phyloP scores from a whole-genome alignment of 2,329 filamentous ascomycete species.

The Fusarium solani-melongenae region DNA sequence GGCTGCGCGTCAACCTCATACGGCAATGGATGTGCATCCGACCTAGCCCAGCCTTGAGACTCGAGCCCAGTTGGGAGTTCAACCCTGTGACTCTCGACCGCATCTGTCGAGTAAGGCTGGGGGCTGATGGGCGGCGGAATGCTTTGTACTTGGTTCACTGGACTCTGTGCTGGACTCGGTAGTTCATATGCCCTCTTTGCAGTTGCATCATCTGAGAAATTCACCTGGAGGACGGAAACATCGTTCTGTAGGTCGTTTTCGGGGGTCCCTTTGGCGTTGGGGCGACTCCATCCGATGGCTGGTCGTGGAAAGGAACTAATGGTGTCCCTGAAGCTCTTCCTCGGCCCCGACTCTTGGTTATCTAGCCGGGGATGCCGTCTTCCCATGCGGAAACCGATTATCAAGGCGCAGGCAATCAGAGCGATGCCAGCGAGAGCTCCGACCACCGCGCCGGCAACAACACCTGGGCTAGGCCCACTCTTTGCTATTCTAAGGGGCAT shows the following conservation, averaged over 20 bases:
- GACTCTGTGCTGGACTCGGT: neutral
- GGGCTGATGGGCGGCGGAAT: neutral
- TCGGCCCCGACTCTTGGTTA: neutral
- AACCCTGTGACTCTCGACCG: neutral
- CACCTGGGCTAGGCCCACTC: neutral
- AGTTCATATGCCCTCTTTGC: neutral
- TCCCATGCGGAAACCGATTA: neutral
- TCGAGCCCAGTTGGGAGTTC: neutral
- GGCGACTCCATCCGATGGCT: neutral
- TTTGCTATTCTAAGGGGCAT: no score
- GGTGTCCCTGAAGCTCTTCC: neutral
- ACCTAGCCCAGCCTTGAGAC: neutral
- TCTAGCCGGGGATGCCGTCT: neutral
- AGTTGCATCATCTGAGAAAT: neutral
- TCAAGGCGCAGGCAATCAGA: neutral
- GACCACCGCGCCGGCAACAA: neutral
- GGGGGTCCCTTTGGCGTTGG: neutral
- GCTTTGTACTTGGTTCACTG: neutral
- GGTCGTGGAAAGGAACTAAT: neutral
- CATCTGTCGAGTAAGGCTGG: neutral
- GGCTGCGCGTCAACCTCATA: neutral
- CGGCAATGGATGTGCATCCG: neutral
- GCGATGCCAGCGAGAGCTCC: neutral
- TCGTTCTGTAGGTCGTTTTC: neutral
- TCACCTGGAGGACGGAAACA: neutral